These are phyloP conservation scores for Mycogone perniciosa DNA, from an alignment of 2,329 filamentous ascomycete genomes.

Conservation along the genomic window DNA sequence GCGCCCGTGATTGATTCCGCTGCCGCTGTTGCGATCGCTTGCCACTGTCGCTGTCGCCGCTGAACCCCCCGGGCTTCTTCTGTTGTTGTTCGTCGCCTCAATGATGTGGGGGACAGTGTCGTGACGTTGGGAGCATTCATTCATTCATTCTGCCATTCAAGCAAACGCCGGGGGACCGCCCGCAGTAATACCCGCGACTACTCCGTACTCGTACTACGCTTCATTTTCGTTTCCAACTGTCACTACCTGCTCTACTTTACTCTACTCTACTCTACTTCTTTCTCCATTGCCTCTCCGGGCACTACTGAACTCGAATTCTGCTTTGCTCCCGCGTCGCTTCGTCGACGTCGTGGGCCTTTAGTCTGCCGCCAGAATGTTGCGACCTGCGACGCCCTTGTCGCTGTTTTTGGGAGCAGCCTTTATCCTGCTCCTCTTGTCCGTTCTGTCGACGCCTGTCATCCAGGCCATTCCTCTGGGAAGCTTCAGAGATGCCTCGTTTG, in stretches of 20 bases:
- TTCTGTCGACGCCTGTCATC: conserved; percentile 87
- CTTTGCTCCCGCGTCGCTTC: conserved; percentile 11
- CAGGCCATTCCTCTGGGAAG: conserved; percentile 76
- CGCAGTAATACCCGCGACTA: too few relatives aligned
- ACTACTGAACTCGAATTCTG: neutral
- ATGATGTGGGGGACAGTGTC: conserved; percentile 4
- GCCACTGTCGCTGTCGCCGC: neutral
- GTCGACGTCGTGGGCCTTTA: conserved; percentile 16
- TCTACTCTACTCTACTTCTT: neutral
- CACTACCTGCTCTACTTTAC: neutral
- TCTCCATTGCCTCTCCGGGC: neutral
- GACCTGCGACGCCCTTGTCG: conserved; percentile 86
- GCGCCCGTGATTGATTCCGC: neutral
- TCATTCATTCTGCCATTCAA: conserved; percentile 1
- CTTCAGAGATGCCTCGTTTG: conserved; percentile 72
- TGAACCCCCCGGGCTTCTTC: neutral
- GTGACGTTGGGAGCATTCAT: neutral
- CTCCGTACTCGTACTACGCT: neutral
- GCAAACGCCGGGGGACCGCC: too few relatives aligned
- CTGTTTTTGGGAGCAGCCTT: conserved; percentile 82
- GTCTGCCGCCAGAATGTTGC: conserved; percentile 59
- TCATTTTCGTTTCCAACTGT: neutral
- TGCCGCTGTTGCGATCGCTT: neutral
- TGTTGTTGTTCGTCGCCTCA: neutral
- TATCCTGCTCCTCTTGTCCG: conserved; percentile 74